phyloP scores from a whole-genome alignment of 2,329 filamentous ascomycete species.

The Amauroascus verrucosus region DNA sequence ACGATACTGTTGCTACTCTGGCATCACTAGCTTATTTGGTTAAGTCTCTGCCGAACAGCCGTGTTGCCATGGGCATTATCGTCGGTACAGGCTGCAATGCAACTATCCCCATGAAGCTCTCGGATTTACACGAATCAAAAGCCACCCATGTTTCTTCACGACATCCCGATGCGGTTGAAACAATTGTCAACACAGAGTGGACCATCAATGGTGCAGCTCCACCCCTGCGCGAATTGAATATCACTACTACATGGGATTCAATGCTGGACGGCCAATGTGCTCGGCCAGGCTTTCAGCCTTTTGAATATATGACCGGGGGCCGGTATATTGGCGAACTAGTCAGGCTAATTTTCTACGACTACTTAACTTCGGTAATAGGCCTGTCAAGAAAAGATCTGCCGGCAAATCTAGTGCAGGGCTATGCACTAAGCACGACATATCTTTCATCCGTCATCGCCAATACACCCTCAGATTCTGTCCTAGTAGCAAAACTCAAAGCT shows the following conservation, averaged over 20 bases:
- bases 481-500: slow-evolving; percentile 39
- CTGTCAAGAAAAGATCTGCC: slow-evolving; percentile 43
- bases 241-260: slow-evolving; percentile 63
- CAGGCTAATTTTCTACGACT: slow-evolving; percentile 58
- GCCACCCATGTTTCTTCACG: slow-evolving; percentile 41
- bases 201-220: slow-evolving; percentile 65
- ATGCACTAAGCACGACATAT: slow-evolving; percentile 61
- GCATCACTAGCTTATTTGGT: slow-evolving; percentile 66
- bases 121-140: slow-evolving; percentile 54
- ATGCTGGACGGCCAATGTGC: slow-evolving; percentile 57
- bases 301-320: slow-evolving; percentile 76
- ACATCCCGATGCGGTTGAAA: slow-evolving; percentile 47
- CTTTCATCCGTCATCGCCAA: slow-evolving; percentile 58
- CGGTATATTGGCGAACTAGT: slow-evolving; percentile 69
- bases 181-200: slow-evolving; percentile 77
- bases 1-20: slow-evolving; percentile 70
- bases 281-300: slow-evolving; percentile 64
- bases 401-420: slow-evolving; percentile 44
- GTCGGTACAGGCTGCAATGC: slow-evolving; percentile 75
- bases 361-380: slow-evolving; percentile 41
- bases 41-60: slow-evolving; percentile 49
- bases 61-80: slow-evolving; percentile 68
- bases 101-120: slow-evolving; percentile 60
- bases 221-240: slow-evolving; percentile 48
- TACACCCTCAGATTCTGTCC: slow-evolving; percentile 39